phyloP scores from a whole-genome alignment of 139 green algal species.

The Picochlorum sp. region DNA sequence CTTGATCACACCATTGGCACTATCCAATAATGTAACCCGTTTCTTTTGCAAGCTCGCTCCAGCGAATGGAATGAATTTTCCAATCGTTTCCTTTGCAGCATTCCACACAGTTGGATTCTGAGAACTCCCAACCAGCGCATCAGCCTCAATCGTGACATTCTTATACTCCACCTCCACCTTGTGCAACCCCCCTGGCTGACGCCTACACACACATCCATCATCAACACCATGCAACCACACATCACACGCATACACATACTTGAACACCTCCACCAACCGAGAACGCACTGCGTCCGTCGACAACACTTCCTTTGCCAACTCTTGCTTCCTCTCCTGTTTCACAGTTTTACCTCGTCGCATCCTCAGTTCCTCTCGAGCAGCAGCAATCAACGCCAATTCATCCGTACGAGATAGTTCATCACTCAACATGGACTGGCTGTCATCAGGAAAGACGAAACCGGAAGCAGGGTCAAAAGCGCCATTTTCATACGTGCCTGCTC shows the following conservation, averaged over 20 bases:
- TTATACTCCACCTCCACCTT: constrained; percentile 56
- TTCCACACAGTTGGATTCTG: constrained; percentile 50
- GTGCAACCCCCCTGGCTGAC: not conserved
- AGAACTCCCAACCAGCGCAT: constrained; percentile 51
- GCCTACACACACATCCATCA: not conserved
- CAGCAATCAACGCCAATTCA: constrained; percentile 9
- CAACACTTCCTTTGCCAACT: constrained; percentile 2
- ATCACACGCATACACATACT: not conserved
- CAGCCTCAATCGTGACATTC: constrained; percentile 45
- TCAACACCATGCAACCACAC: not conserved
- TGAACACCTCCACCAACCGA: constrained; percentile 6
- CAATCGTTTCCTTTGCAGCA: constrained; percentile 33
- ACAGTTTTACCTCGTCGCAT: not conserved
- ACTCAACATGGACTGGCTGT: not conserved
- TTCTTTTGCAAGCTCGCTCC: constrained; percentile 11
- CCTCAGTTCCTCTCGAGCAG: not conserved
- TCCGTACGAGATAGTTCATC: not conserved
- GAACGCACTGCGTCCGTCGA: not conserved
- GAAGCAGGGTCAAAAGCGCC: not conserved
- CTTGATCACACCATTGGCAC: constrained; percentile 21
- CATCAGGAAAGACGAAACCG: not conserved
- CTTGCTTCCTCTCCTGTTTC: constrained; percentile 2
- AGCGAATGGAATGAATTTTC: constrained; percentile 5
- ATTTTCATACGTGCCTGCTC: not conserved
- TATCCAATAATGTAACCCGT: constrained; percentile 12